Evolutionary conservation across 1,139 yeast species (phyloP).

Genomic region (Sugiyamaella pinicola): DNA sequence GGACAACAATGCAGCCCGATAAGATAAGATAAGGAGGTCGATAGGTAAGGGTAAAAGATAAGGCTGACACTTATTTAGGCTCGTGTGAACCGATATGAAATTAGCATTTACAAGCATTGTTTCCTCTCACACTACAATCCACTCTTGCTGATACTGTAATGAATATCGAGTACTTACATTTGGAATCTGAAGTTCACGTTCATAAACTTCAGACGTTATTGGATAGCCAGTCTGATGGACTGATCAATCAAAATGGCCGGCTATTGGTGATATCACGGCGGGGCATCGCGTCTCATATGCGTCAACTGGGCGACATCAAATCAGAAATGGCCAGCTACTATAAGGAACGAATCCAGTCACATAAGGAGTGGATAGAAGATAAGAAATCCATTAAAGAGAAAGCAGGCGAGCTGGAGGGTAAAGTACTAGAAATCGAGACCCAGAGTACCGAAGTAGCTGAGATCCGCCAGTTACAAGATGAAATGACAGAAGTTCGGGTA

Average conservation of each 20-base stretch:
- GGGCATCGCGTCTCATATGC: slow-evolving; percentile 30
- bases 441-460: slow-evolving; percentile 22
- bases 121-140: background rate
- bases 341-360: slow-evolving; percentile 22
- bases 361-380: slow-evolving; percentile 26
- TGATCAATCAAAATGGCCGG: slow-evolving; percentile 28
- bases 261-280: slow-evolving; percentile 28
- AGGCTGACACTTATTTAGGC: slow-evolving; percentile 1
- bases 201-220: slow-evolving; percentile 29
- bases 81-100: background rate
- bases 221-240: slow-evolving; percentile 35
- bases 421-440: slow-evolving; percentile 23
- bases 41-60: slow-evolving; percentile 1
- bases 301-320: slow-evolving; percentile 25
- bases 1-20: background rate
- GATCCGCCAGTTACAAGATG: slow-evolving; percentile 20
- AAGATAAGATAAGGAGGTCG: slow-evolving; percentile 9
- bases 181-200: slow-evolving; percentile 18
- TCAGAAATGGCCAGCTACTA: slow-evolving; percentile 26
- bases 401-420: slow-evolving; percentile 19
- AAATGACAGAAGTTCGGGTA: background rate
- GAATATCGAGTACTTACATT: slow-evolving; percentile 20
- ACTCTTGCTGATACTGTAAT: background rate
- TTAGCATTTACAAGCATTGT: background rate
- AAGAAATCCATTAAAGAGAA: slow-evolving; percentile 22